A percentile compares a stretch with the other conserved stretches of the same genome.
These are phyloP conservation scores for Hericium coralloides DNA, from an alignment of 768 basidiomycete genomes.

Conservation along the genomic window DNA sequence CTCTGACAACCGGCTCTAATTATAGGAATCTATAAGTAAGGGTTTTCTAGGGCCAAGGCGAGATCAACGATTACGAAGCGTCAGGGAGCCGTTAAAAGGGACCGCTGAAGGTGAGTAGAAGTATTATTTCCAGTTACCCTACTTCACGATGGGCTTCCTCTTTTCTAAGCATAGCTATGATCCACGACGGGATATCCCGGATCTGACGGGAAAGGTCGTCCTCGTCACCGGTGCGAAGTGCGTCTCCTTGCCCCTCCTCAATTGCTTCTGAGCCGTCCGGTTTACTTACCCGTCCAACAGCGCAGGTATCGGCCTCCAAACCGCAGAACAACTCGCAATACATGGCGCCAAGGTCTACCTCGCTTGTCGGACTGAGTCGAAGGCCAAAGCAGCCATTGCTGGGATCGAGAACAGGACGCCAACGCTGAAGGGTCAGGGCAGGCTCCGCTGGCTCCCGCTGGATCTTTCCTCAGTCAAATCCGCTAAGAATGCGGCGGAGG, in stretches of 20 bases:
- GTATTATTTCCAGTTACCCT: no score
- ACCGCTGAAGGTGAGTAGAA: no score
- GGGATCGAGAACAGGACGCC: conserved; percentile 10
- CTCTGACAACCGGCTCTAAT: no score
- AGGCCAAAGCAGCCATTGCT: conserved; percentile 10
- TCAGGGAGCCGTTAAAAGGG: no score
- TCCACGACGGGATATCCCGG: conserved; percentile 32
- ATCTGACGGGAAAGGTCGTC: conserved; percentile 41
- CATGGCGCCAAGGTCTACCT: conserved; percentile 20
- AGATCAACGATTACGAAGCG: no score
- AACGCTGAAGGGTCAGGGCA: not conserved
- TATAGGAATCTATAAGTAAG: no score
- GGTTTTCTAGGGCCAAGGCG: no score
- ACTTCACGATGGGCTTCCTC: not conserved
- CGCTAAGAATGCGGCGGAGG: conserved; percentile 40
- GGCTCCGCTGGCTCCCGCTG: conserved; percentile 40
- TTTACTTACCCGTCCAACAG: conserved; percentile 16
- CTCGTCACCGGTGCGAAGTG: conserved; percentile 55
- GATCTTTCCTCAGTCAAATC: conserved; percentile 41
- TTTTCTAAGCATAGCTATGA: conserved; percentile 6
- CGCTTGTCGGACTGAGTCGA: conserved; percentile 8
- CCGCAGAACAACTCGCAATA: conserved; percentile 40
- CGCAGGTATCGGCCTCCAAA: conserved; percentile 41
- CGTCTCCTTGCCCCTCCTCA: conserved; percentile 11
- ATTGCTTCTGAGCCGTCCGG: not conserved